Evolutionary conservation across 1,284 basidiomycete species (phyloP), one percentile per base, ranked within the genome.

Genomic region (Peniophora sp.): DNA sequence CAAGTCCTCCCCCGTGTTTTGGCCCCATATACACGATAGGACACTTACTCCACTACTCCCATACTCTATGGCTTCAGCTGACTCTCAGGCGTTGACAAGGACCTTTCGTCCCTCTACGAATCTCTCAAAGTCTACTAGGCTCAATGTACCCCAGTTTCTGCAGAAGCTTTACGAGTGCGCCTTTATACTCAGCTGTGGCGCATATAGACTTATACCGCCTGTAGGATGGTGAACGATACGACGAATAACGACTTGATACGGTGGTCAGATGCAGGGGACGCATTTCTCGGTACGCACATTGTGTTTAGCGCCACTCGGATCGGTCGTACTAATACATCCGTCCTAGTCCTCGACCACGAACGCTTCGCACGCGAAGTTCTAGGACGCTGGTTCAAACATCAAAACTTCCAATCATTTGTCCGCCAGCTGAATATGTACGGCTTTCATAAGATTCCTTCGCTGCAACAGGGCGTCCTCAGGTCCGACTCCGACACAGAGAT

Each of bases 401-500:
- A 86, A 57, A 96, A 95, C 68, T 97, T 97, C 65, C 85, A 83
- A 46, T 92, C 89, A 42, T 97, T 98, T 64, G 94, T 97, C 35
- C 82, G 95, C 36, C 95, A 98, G 67, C 79, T 97, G 62, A 97
- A 98, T 76, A 97, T 97, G 92, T 95, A 96, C 66, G 92, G 92
- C 44, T 96, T 96, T 65, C 92, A 93, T 75, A 94, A 94, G 73
- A 89, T 96, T 50, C 93, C 94, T 0, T 94, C 97, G 65, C 81
- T 98, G 18, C 94, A 97, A 63, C 92, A 97, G 65, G 95, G 95
- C 43, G 93, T 93, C 32, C 78, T 98, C 56, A 84, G 83, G 62
- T 81, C 81, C 63, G 86, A 90, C 55, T 76, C 81, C 46, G 88
- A 91, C 54, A 86, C 82, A 48, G 95, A 98, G 66, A 80, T 92